These are phyloP conservation scores for Ottelia alismoides DNA, from an alignment of 106 monocot genomes.

Conservation along the genomic window DNA sequence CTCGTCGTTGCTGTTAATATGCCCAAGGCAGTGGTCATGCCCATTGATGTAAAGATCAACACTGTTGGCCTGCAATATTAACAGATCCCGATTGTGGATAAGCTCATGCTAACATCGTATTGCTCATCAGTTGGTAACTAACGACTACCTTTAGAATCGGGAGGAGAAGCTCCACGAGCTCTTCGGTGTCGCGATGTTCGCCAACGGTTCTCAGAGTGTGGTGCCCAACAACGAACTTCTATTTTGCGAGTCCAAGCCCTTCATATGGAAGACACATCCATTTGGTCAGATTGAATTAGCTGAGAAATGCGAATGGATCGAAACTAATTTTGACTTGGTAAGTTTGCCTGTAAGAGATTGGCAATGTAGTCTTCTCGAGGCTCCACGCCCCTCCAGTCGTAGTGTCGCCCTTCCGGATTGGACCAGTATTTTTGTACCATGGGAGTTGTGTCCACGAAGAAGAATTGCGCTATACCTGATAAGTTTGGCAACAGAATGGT, in stretches of 20 bases:
- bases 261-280: neutral
- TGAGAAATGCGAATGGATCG: neutral
- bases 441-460: conserved; percentile 65
- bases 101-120: too few species aligned
- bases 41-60: conserved; percentile 71
- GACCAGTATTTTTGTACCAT: conserved; percentile 39
- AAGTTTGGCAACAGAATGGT: neutral
- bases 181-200: conserved; percentile 56
- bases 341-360: conserved; percentile 35
- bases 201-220: conserved; percentile 70
- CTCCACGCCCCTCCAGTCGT: conserved; percentile 41
- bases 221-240: conserved; percentile 76
- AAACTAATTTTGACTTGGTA: neutral
- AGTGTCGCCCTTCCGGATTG: neutral
- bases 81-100: too few species aligned
- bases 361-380: conserved; percentile 39
- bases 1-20: conserved; percentile 62
- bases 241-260: conserved; percentile 66
- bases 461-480: conserved; percentile 42
- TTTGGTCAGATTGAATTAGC: neutral
- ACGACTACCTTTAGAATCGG: conserved; percentile 67
- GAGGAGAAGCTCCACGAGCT: conserved; percentile 48
- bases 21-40: conserved; percentile 75
- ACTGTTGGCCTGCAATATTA: conserved; percentile 14
- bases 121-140: too few species aligned